Base-by-base conservation (phyloP, 2,329 filamentous ascomycete genomes). In the Amauroascus niger region DNA sequence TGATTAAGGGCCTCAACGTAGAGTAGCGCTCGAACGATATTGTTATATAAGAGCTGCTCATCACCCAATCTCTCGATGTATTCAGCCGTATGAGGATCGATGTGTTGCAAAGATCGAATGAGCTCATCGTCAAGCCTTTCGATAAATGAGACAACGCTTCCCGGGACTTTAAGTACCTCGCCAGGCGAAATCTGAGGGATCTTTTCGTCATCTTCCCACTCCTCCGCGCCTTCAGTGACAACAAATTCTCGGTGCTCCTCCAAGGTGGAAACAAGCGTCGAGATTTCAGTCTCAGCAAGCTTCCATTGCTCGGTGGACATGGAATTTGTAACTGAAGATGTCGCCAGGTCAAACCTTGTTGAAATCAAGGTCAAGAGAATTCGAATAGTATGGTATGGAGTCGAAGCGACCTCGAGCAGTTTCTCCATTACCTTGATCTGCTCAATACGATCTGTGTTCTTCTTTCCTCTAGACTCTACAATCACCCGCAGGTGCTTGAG, bases 191-290 rank as follows among this genome's bases (percentile, higher is more conserved):
- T 76, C 30, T 78, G 78, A 13, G 93, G 93, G 39, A 83, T 80
- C 77, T 96, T 97, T 64, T 98, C 94, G 62, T 98, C 94, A 65
- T 98, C 93, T 62, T 98, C 93, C 93, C 93, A 97, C 73, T 98
- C 93, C 69, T 98, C 93, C 20, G 88, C 93, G 61, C 81, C 84
- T 74, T 98, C 93, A 22, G 93, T 78, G 46, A 98, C 88, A 49
- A 97, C 78, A 67, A 91, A 86, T 59, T 93, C 83, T 57, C 79
- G 78, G 74, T 88, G 88, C 57, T 79, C 72, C 69, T 95, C 88
- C 39, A 98, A 82, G 16, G 89, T 82, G 57, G 82, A 76, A 39
- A 98, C 78, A 28, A 98, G 80, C 46, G 78, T 78, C 13, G 80
- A 80, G 58, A 97, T 83, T 68, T 98, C 93, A 69, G 85, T 82